Conservation (phyloP, 225 moss, liverwort and hornwort genomes). For the Sphagnum contortum region DNA sequence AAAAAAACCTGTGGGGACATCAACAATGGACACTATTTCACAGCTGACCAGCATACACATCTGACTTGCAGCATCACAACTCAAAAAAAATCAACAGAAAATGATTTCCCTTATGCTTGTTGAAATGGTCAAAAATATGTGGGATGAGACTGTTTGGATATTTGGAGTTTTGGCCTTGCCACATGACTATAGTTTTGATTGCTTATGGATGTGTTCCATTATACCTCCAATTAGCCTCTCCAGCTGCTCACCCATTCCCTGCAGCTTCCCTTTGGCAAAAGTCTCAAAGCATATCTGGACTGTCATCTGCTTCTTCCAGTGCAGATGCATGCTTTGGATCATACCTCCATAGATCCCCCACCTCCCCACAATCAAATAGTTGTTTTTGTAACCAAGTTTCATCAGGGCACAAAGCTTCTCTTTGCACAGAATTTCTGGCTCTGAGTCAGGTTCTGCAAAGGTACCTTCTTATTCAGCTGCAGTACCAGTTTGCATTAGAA, state of each 20-base stretch:
- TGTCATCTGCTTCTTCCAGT: constrained; percentile 99
- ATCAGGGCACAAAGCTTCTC: constrained; percentile 82
- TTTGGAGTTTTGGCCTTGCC: constrained; percentile 88
- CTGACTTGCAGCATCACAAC: too few relatives aligned
- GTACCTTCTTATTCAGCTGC: constrained; percentile 77
- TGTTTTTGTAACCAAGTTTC: constrained; percentile 93
- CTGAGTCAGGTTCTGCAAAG: constrained; percentile 66
- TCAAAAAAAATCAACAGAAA: not conserved
- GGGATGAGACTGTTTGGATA: constrained; percentile 83
- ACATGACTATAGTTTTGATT: constrained; percentile 75
- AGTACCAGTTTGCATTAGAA: not conserved
- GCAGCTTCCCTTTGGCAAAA: constrained; percentile 67
- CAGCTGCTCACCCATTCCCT: constrained; percentile 75
- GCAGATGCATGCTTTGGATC: constrained; percentile 94
- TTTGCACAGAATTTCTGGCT: constrained; percentile 69
- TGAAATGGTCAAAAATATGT: constrained; percentile 66
- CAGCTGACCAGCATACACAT: too few relatives aligned
- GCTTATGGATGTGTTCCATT: constrained; percentile 76
- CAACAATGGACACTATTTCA: too few relatives aligned
- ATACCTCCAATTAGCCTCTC: constrained; percentile 87
- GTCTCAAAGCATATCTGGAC: constrained; percentile 84
- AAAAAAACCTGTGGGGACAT: constrained; percentile 27
- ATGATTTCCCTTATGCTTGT: constrained; percentile 72
- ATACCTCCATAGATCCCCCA: constrained; percentile 95
- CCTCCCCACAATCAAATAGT: constrained; percentile 89